Evolutionary conservation across 345 rosid species (phyloP), one percentile per base, ranked within the genome.

Genomic region (Hypericum perforatum): DNA sequence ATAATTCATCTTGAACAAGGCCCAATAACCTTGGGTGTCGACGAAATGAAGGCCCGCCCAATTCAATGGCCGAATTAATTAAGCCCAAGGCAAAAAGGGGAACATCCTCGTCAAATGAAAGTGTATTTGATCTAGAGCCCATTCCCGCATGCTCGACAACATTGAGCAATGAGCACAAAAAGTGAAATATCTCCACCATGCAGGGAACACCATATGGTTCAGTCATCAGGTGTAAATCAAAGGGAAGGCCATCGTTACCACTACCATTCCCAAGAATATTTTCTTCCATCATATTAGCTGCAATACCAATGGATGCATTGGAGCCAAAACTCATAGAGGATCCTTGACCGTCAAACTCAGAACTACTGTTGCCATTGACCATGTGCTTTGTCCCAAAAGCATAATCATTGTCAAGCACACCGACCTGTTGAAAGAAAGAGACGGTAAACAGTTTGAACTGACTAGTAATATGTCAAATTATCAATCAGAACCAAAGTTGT

Each of bases 141-240:
- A 82, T 74, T 69, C 85, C 95, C 70, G 69, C 71, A 54, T 79
- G 82, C 77, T 92, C 98, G 48, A 70, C 79, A 67, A 63, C 81
- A 77, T 88, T 83, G 66, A 88, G 67, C 53, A 85, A 66, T 56
- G 97, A 76, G 61, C 97, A 92, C 67, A 88, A 58, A 40, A 88
- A 92, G 64, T 92, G 95, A 70, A 92, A 92, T 71, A 88, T 81
- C 71, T 92, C 98, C 73, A 92, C 97, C 97, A 92, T 84, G 72
- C 94, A 81, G 48, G 97, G 95, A 43, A 85, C 82, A 41, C 98
- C 95, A 71, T 83, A 92, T 41, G 94, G 98, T 68, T 85, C 95
- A 59, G 82, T 80, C 94, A 85, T 81, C 48, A 83, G 73, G 64
- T 83, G 88, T 69, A 71, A 62, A 79, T 88, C 98, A 70, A 61